Evolutionary conservation across 2,329 filamentous ascomycete genomes (phyloP), one percentile per base, ranked within the genome.

Genomic region (Stachybotrys chartarum): DNA sequence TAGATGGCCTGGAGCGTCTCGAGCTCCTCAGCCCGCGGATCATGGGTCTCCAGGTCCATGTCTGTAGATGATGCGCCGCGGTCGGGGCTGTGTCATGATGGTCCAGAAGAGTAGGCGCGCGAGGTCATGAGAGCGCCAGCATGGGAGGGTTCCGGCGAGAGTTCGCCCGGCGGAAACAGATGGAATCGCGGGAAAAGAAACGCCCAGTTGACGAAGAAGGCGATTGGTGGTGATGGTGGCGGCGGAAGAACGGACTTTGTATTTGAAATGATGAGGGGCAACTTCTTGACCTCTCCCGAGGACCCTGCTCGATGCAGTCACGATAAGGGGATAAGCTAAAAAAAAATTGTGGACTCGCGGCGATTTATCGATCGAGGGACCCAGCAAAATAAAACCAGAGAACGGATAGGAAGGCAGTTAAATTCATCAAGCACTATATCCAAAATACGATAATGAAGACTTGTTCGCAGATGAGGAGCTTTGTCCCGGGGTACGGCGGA

Each of bases 1-100:
- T 80, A 88, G 63, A 88, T 88, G 58, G 84, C 82, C 55, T 76
- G 72, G 55, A 88, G 76, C 14, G 83, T 79, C 62, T 77, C 78
- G 54, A 88, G 74, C 73, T 88, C 85, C 50, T 78, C 72, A 54
- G 75, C 68, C 52, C 85, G 82, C 59, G 76, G 73, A 63, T 84
- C 79, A 62, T 80, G 76, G 59, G 68, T 70, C 56, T 71, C 71
- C 55, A 71, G 67, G 59, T 73, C 72, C 73, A 76, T 72, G 54
- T 61, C 52, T 66, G 51, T 24, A 17, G 7, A 47, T 44, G 39
- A 44, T n/a, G 45, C 45, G 45, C 16, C 45, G 45, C 45, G 8
- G 18, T 17, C 45, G 45, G 45, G 48, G 48, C 59, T 48, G 42
- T 51, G 55, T 55, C 51, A 55, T 56, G 57, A 56, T 50, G 44